Conservation (phyloP, 257 asterid species). For the Rauvolfia tetraphylla region DNA sequence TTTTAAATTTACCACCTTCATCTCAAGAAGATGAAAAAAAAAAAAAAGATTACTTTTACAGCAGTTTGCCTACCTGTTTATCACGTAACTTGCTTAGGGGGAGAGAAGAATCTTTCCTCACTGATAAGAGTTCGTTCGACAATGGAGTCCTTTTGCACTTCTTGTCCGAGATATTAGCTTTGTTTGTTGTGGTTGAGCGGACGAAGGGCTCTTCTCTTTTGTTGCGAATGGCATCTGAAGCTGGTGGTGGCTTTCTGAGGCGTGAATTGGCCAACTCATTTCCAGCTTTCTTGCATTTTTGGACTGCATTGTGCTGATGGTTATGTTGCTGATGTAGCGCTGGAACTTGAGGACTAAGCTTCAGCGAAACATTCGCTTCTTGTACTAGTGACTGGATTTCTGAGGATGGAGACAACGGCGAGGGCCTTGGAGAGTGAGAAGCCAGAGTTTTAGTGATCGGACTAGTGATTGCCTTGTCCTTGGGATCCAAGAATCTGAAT, state of each 20-base stretch:
- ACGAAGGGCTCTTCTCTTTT: slow-evolving; percentile 56
- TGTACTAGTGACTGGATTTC: not conserved
- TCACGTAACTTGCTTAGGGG: slow-evolving; percentile 51
- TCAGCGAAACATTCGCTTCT: not conserved
- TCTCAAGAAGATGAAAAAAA: not conserved
- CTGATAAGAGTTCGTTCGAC: slow-evolving; percentile 56
- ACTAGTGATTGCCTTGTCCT: slow-evolving; percentile 21
- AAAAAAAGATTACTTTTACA: not conserved
- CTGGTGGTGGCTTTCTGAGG: slow-evolving; percentile 26
- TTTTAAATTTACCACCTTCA: not conserved
- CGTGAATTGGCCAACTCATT: slow-evolving; percentile 22
- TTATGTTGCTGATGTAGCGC: slow-evolving; percentile 13
- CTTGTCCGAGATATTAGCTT: slow-evolving; percentile 30
- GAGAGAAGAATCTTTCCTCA: slow-evolving; percentile 58
- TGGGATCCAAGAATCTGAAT: slow-evolving; percentile 37
- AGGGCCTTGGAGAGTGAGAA: slow-evolving; percentile 19
- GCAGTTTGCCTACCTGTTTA: slow-evolving; percentile 49
- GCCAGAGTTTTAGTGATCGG: slow-evolving; percentile 28
- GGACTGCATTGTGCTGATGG: not conserved
- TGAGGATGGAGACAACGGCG: slow-evolving; percentile 14
- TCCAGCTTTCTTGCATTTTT: slow-evolving; percentile 15
- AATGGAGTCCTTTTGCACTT: slow-evolving; percentile 50
- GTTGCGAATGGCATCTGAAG: slow-evolving; percentile 33
- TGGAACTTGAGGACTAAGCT: slow-evolving; percentile 18
- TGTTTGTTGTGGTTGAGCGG: slow-evolving; percentile 35